Evolutionary conservation across 352 stramenopile genomes (phyloP), one percentile per base, ranked within the genome.

Genomic region (Pythium brassicae): DNA sequence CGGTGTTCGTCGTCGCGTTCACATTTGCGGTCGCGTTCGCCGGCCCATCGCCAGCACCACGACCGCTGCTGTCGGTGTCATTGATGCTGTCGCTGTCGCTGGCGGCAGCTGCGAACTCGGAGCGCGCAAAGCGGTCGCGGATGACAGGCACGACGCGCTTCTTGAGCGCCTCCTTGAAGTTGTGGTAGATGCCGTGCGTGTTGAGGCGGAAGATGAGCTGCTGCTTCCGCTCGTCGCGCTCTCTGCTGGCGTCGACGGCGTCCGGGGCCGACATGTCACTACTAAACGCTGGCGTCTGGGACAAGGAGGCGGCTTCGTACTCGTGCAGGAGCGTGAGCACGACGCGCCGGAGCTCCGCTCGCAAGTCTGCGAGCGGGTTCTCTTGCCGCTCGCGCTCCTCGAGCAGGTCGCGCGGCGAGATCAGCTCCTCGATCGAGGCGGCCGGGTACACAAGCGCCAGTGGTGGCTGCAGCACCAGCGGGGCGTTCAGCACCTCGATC

Each of bases 91-190:
- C 50, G 14, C 59, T 29, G 27, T 69, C 51, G 19, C 62, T 59
- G 40, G 58, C 58, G 29, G 63, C 64, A 1, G 65, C 63, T 0
- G 50, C 59, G 17, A 69, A 49, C 39, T 61, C 50, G 17, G 47
- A 59, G 22, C 53, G 67, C 57, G 68, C 65, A 42, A 86, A 86
- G 22, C 66, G 63, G 50, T 91, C 74, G 11, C 80, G 78, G 42
- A 92, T 86, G 12, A 94, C 49, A 9, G 76, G 71, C 9, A 92
- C 66, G n/a, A 94, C 69, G 43, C 74, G 81, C 59, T 89, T 89
- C 68, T 92, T 92, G 46, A 94, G 78, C 47, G 78, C 62, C 57
- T 94, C 79, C 52, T 92, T 94, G 53, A 94, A 91, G 20, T 67
- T 68, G 55, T 92, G 83, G 62, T 94, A 94, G 26, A 72, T 59